Base-by-base conservation (phyloP, 106 monocot species). In the Acanthochlamys bracteata region DNA sequence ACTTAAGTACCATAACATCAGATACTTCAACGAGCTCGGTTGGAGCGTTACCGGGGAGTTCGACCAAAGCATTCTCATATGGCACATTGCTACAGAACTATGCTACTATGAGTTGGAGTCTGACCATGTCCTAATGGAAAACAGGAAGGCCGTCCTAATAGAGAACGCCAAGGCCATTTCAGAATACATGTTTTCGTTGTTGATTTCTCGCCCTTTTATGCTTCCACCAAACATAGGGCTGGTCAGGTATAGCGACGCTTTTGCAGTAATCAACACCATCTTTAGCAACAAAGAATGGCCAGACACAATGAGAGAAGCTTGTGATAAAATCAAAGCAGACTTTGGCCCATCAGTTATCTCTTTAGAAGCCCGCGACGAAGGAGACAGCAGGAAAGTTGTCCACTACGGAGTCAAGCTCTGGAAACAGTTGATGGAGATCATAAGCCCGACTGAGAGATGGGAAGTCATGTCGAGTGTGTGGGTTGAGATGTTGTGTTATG, bases 1-100 rank as follows among this genome's bases (percentile, higher is more conserved):
- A 33, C 33, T 33, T 3, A 33, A 33, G 33, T 33, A 33, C 6
- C 6, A 6, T 6, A 33, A 33, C 6, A 33, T 33, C 33, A 33
- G 33, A 33, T 33, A 33, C 33, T 33, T 33, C 33, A 3, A 33
- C 7, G 53, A 69, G 8, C 15, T 69, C 7, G 60, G 68, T 0
- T 68, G 72, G 76, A 73, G 76, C 39, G 51, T 76, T 3, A 73
- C 73, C 55, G 68, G 43, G 14, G 77, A 77, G 25, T 77, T 77
- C 16, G 77, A 82, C 14, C 60, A 82, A 46, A 80, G 80, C 75
- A 63, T 80, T 11, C 66, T 80, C 12, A 20, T 80, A 7, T 80
- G 80, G 80, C 80, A 82, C 70, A 66, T 76, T 20, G 81, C 76
- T 19, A 73, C 81, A 0, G 73, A 77, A 45, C 53, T 82, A 11